Percentiles rank a stretch among this genome's conserved stretches.
phyloP scores from a whole-genome alignment of 495 filamentous ascomycete genomes.

The Venustampulla echinocandica region DNA sequence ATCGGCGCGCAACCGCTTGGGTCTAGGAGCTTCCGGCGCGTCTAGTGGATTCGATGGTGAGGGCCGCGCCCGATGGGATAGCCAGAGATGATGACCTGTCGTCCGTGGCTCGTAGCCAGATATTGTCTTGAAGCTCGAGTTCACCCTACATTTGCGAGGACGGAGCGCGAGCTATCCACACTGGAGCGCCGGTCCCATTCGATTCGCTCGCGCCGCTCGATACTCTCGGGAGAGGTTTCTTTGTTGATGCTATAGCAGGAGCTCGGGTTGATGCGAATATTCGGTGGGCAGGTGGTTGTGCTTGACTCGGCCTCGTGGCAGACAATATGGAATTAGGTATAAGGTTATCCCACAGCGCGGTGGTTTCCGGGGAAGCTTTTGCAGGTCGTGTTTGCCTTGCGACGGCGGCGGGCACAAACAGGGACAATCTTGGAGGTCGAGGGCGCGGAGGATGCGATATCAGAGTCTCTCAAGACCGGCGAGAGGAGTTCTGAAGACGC shows the following conservation, averaged over 20 bases:
- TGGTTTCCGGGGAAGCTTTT: too few species aligned
- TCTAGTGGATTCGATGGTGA: background rate
- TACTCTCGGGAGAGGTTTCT: conserved; percentile 10
- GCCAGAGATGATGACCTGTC: conserved; percentile 2
- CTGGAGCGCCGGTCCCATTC: conserved; percentile 9
- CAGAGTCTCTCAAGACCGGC: too few species aligned
- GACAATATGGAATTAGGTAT: too few species aligned
- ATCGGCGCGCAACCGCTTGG: background rate
- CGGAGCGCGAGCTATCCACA: conserved; percentile 16
- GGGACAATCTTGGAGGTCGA: too few species aligned
- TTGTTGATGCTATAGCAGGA: background rate
- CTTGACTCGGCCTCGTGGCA: background rate
- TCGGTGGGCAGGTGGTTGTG: conserved; percentile 1
- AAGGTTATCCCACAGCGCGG: too few species aligned
- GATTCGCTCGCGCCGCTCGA: conserved; percentile 11
- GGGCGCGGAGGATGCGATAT: too few species aligned
- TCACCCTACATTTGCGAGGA: conserved; percentile 11
- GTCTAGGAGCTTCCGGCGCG: background rate
- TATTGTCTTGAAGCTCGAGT: conserved; percentile 2
- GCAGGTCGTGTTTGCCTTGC: too few species aligned
- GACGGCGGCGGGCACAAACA: too few species aligned
- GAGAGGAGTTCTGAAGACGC: too few species aligned
- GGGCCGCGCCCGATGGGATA: background rate
- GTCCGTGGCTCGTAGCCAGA: conserved; percentile 6
- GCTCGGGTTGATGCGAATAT: background rate